phyloP scores from a whole-genome alignment of 2,329 filamentous ascomycete genomes.

The Claviceps sp. region DNA sequence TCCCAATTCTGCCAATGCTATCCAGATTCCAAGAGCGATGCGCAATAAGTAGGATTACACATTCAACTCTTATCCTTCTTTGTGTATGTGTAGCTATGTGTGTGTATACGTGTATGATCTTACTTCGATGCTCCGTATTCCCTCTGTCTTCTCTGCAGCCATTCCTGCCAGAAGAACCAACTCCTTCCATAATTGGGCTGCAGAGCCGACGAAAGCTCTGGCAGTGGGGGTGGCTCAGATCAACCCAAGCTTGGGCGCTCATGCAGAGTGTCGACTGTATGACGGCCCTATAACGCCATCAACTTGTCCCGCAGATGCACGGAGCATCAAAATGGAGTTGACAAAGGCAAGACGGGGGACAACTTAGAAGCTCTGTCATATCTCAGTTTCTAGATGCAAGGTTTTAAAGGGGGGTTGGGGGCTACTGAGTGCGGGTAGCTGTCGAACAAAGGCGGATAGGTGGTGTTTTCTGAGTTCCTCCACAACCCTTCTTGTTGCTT shows the following conservation, averaged over 20 bases:
- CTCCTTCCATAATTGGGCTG: no score
- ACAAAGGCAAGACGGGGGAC: background rate
- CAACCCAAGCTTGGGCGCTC: background rate
- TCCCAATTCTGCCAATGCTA: no score
- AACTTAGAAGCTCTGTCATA: background rate
- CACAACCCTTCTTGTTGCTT: no score
- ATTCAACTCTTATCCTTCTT: background rate
- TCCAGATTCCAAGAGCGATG: no score
- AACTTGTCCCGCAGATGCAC: background rate
- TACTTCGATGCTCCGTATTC: background rate
- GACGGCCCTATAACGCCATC: background rate
- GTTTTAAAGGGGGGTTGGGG: no score
- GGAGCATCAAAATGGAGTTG: background rate
- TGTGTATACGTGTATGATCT: background rate
- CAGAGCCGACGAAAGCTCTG: background rate
- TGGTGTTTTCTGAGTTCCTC: no score
- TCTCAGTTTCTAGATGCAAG: no score
- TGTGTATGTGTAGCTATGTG: background rate
- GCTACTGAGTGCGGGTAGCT: no score
- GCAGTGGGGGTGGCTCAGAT: background rate
- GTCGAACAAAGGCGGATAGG: no score
- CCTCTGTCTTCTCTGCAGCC: background rate
- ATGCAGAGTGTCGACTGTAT: background rate
- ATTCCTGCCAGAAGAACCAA: no score
- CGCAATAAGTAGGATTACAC: background rate